Evolutionary conservation across 2,329 filamentous ascomycete genomes (phyloP).

Genomic region (Fusarium sp.): DNA sequence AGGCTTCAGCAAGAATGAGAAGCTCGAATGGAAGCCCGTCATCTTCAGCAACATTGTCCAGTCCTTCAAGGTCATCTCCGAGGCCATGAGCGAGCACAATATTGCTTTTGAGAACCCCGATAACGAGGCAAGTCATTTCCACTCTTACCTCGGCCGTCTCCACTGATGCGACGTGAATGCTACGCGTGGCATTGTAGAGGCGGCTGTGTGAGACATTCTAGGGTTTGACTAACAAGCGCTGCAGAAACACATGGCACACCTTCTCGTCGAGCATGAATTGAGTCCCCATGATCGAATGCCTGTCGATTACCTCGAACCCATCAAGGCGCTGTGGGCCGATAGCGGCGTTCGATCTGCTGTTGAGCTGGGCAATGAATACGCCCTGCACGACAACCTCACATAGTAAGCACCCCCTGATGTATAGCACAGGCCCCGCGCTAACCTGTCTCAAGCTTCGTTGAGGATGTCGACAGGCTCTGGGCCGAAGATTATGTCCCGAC

Average conservation of each 20-base stretch:
- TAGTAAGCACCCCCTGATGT: conserved; percentile 72
- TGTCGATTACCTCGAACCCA: conserved; percentile 79
- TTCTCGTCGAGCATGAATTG: conserved; percentile 86
- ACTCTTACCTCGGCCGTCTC: neutral
- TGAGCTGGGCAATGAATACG: conserved; percentile 93
- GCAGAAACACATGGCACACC: conserved; percentile 81
- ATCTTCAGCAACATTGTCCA: conserved; percentile 96
- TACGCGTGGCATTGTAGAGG: conserved; percentile 5
- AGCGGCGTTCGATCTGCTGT: conserved; percentile 88
- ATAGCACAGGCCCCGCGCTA: conserved; percentile 28
- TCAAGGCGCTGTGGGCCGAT: conserved; percentile 88
- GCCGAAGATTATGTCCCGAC: conserved; percentile 84
- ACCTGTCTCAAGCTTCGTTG: conserved; percentile 76
- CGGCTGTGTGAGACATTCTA: conserved; percentile 33
- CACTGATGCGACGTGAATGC: neutral
- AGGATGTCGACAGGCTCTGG: conserved; percentile 81
- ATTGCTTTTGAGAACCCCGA: conserved; percentile 82
- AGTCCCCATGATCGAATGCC: conserved; percentile 85
- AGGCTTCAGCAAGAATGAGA: conserved; percentile 90
- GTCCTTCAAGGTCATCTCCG: conserved; percentile 89
- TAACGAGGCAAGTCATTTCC: conserved; percentile 74
- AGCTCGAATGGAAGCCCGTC: conserved; percentile 93
- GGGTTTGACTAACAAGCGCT: conserved; percentile 53
- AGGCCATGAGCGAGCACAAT: conserved; percentile 88
- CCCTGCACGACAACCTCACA: conserved; percentile 92